Conservation (phyloP, 2,329 filamentous ascomycete species). For the Westerdykella sp. region DNA sequence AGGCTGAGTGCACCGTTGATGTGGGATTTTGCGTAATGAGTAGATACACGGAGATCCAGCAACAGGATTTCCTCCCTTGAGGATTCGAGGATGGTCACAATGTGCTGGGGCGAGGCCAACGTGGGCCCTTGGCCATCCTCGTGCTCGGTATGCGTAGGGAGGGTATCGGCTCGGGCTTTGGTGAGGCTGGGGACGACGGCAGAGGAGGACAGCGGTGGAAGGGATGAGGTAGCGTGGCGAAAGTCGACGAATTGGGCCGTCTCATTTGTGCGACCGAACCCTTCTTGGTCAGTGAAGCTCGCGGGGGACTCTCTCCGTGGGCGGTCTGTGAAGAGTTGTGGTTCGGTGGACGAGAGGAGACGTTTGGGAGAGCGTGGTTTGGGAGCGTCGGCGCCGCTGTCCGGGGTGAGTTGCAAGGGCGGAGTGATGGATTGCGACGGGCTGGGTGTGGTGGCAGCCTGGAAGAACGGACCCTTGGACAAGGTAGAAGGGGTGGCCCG, state of each 20-base stretch:
- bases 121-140: slow-evolving; percentile 18
- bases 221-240: slow-evolving; percentile 24
- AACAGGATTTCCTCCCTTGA: slow-evolving; percentile 56
- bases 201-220: slow-evolving; percentile 15
- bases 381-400: slow-evolving; percentile 10
- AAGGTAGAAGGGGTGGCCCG: slow-evolving; percentile 16
- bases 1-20: slow-evolving; percentile 80
- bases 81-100: slow-evolving; percentile 45
- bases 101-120: slow-evolving; percentile 44
- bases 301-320: slow-evolving; percentile 45
- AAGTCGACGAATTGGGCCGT: slow-evolving; percentile 32
- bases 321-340: slow-evolving; percentile 37
- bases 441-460: slow-evolving; percentile 23
- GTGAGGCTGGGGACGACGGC: not conserved
- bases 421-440: slow-evolving; percentile 29
- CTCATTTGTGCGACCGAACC: slow-evolving; percentile 29
- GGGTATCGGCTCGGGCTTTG: slow-evolving; percentile 40
- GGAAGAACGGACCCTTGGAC: slow-evolving; percentile 17
- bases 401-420: slow-evolving; percentile 16
- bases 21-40: slow-evolving; percentile 69
- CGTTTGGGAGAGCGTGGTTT: slow-evolving; percentile 43
- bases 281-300: slow-evolving; percentile 33
- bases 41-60: slow-evolving; percentile 79
- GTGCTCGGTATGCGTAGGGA: slow-evolving; percentile 34
- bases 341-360: slow-evolving; percentile 41